A percentile compares a stretch with the other conserved stretches of the same genome.
These are phyloP conservation scores for Tremella mesenterica DNA, from an alignment of 768 basidiomycete genomes.

Conservation along the genomic window DNA sequence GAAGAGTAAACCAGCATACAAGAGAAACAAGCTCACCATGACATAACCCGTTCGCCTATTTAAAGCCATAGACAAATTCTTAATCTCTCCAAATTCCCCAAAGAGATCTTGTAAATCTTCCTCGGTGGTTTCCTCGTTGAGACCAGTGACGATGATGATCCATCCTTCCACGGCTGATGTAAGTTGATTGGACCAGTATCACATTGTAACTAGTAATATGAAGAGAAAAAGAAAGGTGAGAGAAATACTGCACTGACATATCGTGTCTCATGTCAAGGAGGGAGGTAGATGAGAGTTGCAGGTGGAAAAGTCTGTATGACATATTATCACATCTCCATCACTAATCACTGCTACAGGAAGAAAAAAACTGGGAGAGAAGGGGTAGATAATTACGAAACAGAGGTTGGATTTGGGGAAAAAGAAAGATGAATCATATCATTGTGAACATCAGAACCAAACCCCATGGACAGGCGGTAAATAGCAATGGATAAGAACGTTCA, in stretches of 20 bases:
- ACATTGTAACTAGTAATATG: neutral
- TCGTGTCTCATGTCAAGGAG: no score
- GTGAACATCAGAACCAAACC: no score
- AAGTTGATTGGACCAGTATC: neutral
- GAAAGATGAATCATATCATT: no score
- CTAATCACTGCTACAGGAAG: no score
- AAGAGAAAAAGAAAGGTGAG: neutral
- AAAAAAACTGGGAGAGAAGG: no score
- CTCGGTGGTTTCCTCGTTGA: conserved; percentile 96
- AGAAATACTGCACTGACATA: no score
- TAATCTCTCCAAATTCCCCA: conserved; percentile 91
- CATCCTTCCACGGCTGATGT: conserved; percentile 90
- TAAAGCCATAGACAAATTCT: conserved; percentile 92
- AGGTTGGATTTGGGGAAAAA: no score
- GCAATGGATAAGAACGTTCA: no score
- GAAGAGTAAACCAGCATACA: no score
- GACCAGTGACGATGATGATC: conserved; percentile 92
- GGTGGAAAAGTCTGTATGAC: neutral
- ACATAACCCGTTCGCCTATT: conserved; percentile 97
- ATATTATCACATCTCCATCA: no score
- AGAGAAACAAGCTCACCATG: conserved; percentile 55
- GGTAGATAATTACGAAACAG: no score
- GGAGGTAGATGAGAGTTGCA: neutral
- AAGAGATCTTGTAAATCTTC: conserved; percentile 96
- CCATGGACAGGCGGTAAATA: neutral